Base-by-base conservation (phyloP, 805 yeast genomes). In the Myxozyma melibiosi region DNA sequence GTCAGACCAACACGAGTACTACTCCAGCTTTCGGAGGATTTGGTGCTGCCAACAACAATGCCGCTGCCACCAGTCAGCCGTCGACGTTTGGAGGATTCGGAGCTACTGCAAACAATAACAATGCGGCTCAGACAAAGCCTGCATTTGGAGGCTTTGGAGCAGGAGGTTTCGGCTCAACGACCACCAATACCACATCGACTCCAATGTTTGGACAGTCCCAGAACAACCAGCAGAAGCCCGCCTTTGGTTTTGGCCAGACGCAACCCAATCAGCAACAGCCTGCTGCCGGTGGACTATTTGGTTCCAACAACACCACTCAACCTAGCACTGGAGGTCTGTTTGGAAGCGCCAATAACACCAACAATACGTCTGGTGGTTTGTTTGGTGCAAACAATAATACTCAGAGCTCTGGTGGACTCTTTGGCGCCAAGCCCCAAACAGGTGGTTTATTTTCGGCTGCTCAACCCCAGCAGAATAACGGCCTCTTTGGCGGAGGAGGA, bases 281-380 rank as follows among this genome's bases (percentile, higher is more conserved):
- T 28, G 43, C 49, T 27, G 48, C 63, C 3, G 62, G 65, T 38
- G 58, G 63, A 27, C 53, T 77, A 45, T 77, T 78, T 64, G 81
- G 81, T 33, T 53, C 67, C 28, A 70, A 71, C 38, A 69, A 51
- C 4, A 70, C 71, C 42, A 70, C 67, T 14, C 52, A 49, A 9
- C 42, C 50, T 20, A 18, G 41, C 9, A 44, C 53, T 7, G 56
- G 55, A 9, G 20, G 51, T 18, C 33, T 71, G 38, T 70, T 70
- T 57, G 70, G 73, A 37, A 61, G 54, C 43, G 63, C 63, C 42
- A 62, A 61, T 24, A 55, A 63, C 43, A 66, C 61, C 39, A 49
- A 67, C 35, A 43, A 43, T 25, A 42, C 55, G 2, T 28, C 57
- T 20, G 58, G 62, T 33, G 65, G 67, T 11, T 39, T 63, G 45